Evolutionary conservation across 2,329 filamentous ascomycete genomes (phyloP).

Genomic region (Botrytis sinoallii): DNA sequence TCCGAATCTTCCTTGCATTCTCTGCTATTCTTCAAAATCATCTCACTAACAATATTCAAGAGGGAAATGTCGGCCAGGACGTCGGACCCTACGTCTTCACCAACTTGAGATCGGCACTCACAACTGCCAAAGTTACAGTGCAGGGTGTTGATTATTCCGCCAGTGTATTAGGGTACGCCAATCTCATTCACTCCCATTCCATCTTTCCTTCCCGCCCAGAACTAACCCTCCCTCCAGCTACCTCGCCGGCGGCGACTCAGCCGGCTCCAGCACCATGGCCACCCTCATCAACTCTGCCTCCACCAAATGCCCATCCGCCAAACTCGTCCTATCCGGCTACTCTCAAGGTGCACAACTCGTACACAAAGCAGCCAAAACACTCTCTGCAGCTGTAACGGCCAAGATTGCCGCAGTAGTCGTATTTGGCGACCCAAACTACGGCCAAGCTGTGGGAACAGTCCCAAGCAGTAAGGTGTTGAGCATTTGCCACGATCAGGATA

Average conservation of each 20-base stretch:
- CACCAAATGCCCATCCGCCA: constrained; percentile 39
- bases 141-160: constrained; percentile 39
- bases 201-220: not conserved
- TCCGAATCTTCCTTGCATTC: not conserved
- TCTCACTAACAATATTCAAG: constrained; percentile 5
- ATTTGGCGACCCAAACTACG: constrained; percentile 43
- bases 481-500: constrained; percentile 12
- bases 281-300: constrained; percentile 37
- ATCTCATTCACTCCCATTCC: not conserved
- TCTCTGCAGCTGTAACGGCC: constrained; percentile 32
- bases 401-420: constrained; percentile 43
- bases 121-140: constrained; percentile 26
- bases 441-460: constrained; percentile 1
- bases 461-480: constrained; percentile 19
- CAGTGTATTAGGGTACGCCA: constrained; percentile 31
- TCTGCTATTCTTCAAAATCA: not conserved
- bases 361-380: constrained; percentile 40
- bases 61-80: constrained; percentile 44
- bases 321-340: constrained; percentile 43
- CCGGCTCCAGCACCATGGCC: constrained; percentile 24
- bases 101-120: constrained; percentile 28
- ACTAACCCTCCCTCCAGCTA: not conserved
- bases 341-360: constrained; percentile 46
- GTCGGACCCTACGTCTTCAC: constrained; percentile 38
- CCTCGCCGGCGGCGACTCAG: not conserved